phyloP scores from a whole-genome alignment of 2,329 filamentous ascomycete species.

The Cladophialophora exuberans region DNA sequence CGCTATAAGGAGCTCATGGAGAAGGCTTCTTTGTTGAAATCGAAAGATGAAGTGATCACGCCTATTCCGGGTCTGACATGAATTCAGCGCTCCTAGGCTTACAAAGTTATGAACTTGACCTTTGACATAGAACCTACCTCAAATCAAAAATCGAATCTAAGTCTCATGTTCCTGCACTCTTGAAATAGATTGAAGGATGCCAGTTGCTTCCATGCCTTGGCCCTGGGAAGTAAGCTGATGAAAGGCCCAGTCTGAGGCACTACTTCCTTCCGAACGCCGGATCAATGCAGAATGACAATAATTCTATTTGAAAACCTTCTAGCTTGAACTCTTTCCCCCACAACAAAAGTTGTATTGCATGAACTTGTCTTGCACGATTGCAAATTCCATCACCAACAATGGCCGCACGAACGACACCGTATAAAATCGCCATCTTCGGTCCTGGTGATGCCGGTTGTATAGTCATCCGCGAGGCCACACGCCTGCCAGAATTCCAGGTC shows the following conservation, averaged over 20 bases:
- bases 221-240: not conserved
- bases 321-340: not conserved
- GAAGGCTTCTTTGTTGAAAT: not conserved
- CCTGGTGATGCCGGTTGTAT: conserved; percentile 8
- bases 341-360: conserved; percentile 1
- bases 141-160: not conserved
- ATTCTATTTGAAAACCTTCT: not conserved
- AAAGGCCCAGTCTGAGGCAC: not conserved
- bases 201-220: not conserved
- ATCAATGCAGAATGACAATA: not conserved
- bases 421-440: conserved; percentile 13
- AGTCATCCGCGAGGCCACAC: conserved; percentile 9
- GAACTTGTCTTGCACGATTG: not conserved
- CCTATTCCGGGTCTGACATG: not conserved
- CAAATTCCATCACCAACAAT: conserved; percentile 3
- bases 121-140: not conserved
- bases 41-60: not conserved
- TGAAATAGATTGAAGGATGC: not conserved
- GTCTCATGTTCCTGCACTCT: not conserved
- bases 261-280: not conserved
- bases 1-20: not conserved
- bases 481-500: conserved; percentile 7
- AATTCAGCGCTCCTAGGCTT: not conserved
- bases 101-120: not conserved
- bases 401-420: conserved; percentile 1